These are phyloP conservation scores for Colletotrichum musae DNA, from an alignment of 2,329 filamentous ascomycete species.

Conservation along the genomic window DNA sequence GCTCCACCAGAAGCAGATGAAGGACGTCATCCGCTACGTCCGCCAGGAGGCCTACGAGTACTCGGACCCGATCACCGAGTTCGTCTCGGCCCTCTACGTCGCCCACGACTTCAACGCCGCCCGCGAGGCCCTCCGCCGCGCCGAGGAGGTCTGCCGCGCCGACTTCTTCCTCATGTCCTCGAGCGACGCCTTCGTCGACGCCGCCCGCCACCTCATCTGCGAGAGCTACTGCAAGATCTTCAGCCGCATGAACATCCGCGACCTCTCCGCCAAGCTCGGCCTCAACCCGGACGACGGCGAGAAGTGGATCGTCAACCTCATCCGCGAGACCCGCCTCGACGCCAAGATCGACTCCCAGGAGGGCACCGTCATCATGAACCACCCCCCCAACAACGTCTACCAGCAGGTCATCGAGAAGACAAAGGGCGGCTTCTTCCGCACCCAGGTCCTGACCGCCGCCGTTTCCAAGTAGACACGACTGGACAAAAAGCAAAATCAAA, in stretches of 20 bases:
- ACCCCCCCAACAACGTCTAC: conserved; percentile 97
- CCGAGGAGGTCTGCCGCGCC: conserved; percentile 90
- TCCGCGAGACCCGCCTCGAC: conserved; percentile 96
- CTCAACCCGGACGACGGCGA: conserved; percentile 95
- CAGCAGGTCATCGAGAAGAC: conserved; percentile 99
- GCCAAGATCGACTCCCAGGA: conserved; percentile 99
- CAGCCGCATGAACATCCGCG: conserved; percentile 97
- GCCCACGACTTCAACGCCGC: conserved; percentile 93
- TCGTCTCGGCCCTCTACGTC: conserved; percentile 95
- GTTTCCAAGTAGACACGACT: conserved; percentile 61
- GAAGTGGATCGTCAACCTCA: conserved; percentile 99
- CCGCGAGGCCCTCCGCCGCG: conserved; percentile 85
- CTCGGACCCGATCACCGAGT: conserved; percentile 94
- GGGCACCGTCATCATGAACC: conserved; percentile 99
- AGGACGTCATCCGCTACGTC: conserved; percentile 95
- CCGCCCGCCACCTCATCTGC: conserved; percentile 95
- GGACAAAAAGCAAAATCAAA: neutral
- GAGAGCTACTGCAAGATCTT: conserved; percentile 99
- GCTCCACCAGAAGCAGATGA: conserved; percentile 97
- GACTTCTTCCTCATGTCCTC: conserved; percentile 96
- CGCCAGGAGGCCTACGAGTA: conserved; percentile 99
- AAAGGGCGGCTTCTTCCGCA: conserved; percentile 98
- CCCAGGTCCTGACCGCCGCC: conserved; percentile 88
- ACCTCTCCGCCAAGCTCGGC: conserved; percentile 91
- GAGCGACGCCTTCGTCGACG: conserved; percentile 91